Percentiles rank a stretch among this genome's conserved stretches.
These are phyloP conservation scores for Epichloe hybrida DNA, from an alignment of 2,329 filamentous ascomycete genomes.

Conservation along the genomic window DNA sequence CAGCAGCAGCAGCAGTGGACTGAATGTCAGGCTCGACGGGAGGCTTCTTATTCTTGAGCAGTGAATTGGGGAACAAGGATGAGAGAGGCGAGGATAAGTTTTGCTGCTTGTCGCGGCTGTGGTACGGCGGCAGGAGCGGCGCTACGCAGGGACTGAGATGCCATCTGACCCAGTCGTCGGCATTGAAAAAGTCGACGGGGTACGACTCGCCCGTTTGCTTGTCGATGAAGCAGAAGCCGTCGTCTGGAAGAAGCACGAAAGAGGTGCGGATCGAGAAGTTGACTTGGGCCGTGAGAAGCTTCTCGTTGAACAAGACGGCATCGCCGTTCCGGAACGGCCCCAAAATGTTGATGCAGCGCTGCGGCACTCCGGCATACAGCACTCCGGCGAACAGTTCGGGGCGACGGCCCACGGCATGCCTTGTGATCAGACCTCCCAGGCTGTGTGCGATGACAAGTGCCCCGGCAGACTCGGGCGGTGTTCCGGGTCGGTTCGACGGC, in stretches of 20 bases:
- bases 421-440: conserved; percentile 73
- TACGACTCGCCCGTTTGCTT: conserved; percentile 69
- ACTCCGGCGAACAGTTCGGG: conserved; percentile 81
- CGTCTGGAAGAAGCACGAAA: conserved; percentile 72
- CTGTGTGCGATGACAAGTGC: conserved; percentile 77
- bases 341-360: conserved; percentile 80
- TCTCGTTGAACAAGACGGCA: conserved; percentile 76
- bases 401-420: conserved; percentile 73
- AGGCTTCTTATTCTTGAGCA: conserved; percentile 13
- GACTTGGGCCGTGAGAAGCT: conserved; percentile 80
- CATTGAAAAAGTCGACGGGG: conserved; percentile 70
- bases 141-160: conserved; percentile 64
- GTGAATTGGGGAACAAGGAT: conserved; percentile 30
- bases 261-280: conserved; percentile 85
- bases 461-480: conserved; percentile 43
- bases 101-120: conserved; percentile 20
- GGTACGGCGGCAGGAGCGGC: conserved; percentile 47
- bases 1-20: background rate
- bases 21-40: background rate
- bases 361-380: conserved; percentile 71
- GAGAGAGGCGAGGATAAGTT: conserved; percentile 28
- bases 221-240: conserved; percentile 79
- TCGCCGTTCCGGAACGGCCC: conserved; percentile 87
- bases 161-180: conserved; percentile 66
- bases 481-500: conserved; percentile 54